Evolutionary conservation across 805 yeast species (phyloP), one percentile per base, ranked within the genome.

Genomic region (Metschnikowia rubicola): DNA sequence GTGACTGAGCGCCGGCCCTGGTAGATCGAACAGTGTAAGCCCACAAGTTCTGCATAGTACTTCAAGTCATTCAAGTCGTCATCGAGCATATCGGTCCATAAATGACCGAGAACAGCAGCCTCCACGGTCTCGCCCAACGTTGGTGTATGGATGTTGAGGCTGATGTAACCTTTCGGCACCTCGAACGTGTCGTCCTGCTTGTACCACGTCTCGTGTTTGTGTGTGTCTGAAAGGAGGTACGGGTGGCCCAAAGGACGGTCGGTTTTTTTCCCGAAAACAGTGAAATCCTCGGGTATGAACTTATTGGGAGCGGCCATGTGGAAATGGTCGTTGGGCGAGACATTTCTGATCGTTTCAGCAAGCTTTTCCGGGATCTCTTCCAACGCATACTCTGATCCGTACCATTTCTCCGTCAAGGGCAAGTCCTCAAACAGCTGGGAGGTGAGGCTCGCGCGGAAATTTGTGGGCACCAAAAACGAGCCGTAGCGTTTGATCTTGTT

Each of bases 101-200:
- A 61, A 0, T 81, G 71, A 0, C 91, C 74, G 51, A 78, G 67
- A 35, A 86, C 78, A 2, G 81, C 70, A 41, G 80, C 74, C 29
- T 75, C 65, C 2, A 88, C 81, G n/a, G 84, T 79, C 1, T 78
- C 67, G 41, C 77, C 77, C 0, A 86, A 73, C 10, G 77, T 71
- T 1, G 96, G 95, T 36, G 81, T 67, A 51, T 82, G 83, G 53
- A 92, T 74, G 35, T 78, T 72, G 44, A 88, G 62, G 35, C 79
- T 78, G 30, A 90, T 79, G 41, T 79, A 73, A 0, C 94, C 94
- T 67, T 91, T 87, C 41, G 98, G 99, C 13, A 88, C 86, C 73
- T 86, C 81, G 61, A 92, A 87, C 42, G 84, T 81, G 55, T 92
- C 96, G 68, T 92, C 96, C 57, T 85, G 85, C 63, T 92, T 92